Base-by-base conservation (phyloP, 1,284 basidiomycete species). In the Pseudozyma sp. region DNA sequence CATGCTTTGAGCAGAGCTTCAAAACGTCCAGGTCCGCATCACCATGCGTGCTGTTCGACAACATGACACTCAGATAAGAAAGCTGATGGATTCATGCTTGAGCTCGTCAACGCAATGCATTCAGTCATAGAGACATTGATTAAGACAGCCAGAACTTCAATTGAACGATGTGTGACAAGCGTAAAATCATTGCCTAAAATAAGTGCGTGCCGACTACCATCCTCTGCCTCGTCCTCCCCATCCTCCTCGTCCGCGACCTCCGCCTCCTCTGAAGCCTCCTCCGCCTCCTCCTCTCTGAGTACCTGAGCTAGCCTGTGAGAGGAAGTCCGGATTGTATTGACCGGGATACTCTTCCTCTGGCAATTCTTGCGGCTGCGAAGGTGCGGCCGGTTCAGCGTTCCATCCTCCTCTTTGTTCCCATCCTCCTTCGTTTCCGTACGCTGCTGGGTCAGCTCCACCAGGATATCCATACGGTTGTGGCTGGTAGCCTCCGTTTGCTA, bases 281-380 rank as follows among this genome's bases (percentile, higher is more conserved):
- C 55, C 25, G 7, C 55, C 58, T 18, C 54, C 59, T 2, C 60
- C 52, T 16, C 53, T 58, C 14, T 36, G 12, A 18, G 25, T 49
- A 31, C 53, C 64, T 31, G 59, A 36, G 39, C 55, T 57, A 5
- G 65, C 51, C 38, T 65, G 59, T n/a, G 65, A 61, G 54, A 74
- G 18, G 21, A 61, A 70, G 13, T 69, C 71, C 6, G 71, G 71
- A 44, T 74, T 74, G 56, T 74, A 74, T 38, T 74, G 71, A 11
- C 66, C 71, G 1, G 71, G 71, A 57, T 70, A 74, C 18, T 74
- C 71, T 59, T 74, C 71, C 38, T 74, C 71, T 16, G 71, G 71
- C 62, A 74, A 14, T 40, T 74, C 51, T 16, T 49, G 58, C 13
- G 51, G 58, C 49, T 21, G 57, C 35, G 59, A 47, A 40, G 63